phyloP scores from a whole-genome alignment of 441 rosid species.

The Syzygium malaccense region DNA sequence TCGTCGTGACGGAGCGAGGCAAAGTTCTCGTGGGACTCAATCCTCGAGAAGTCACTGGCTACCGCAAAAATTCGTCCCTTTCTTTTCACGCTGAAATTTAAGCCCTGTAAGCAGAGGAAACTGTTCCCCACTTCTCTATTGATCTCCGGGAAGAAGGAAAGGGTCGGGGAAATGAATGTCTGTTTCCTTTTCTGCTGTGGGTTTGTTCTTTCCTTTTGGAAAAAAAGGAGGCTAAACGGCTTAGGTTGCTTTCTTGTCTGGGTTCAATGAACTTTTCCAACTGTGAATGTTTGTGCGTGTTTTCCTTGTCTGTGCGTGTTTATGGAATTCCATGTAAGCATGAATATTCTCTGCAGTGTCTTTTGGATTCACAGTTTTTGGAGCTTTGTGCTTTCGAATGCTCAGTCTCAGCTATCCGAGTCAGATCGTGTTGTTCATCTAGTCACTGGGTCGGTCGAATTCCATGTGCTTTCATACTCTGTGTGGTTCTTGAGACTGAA shows the following conservation, averaged over 20 bases:
- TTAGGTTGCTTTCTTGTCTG: neutral
- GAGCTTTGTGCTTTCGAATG: conserved; percentile 30
- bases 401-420: conserved; percentile 32
- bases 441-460: conserved; percentile 7
- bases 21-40: neutral
- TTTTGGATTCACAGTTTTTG: conserved; percentile 27
- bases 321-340: conserved; percentile 58
- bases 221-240: neutral
- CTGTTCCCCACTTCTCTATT: neutral
- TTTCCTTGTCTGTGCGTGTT: neutral
- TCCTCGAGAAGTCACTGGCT: neutral
- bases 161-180: neutral
- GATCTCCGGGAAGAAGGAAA: neutral
- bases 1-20: neutral
- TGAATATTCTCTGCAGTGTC: conserved; percentile 35
- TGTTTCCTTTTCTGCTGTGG: neutral
- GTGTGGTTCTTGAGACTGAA: conserved; percentile 21
- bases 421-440: conserved; percentile 27
- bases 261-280: neutral
- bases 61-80: neutral
- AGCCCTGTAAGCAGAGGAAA: neutral
- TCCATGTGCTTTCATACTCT: conserved; percentile 16
- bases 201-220: neutral
- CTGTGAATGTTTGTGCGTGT: conserved; percentile 2
- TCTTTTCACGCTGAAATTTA: neutral